A percentile compares a stretch with the other conserved stretches of the same genome.
Evolutionary conservation across 2,329 filamentous ascomycete genomes (phyloP).

Genomic region (Simplicillium sp.): DNA sequence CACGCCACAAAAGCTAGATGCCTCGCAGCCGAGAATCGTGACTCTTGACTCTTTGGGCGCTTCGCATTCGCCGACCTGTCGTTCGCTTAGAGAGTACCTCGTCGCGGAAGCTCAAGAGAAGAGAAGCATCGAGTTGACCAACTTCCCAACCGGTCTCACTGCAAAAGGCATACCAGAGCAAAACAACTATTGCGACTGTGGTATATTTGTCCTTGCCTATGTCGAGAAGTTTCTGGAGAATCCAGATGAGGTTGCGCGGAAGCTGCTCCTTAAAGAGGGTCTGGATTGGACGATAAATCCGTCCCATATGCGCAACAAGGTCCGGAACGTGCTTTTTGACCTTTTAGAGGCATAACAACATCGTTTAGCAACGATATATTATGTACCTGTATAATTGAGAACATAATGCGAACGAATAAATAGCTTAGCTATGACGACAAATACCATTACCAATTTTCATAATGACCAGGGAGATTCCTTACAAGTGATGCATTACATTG

Average conservation of each 20-base stretch:
- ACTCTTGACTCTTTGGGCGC: slow-evolving; percentile 78
- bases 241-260: slow-evolving; percentile 60
- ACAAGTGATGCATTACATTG: no score
- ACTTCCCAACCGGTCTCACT: slow-evolving; percentile 43
- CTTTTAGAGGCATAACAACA: no score
- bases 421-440: no score
- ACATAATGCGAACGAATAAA: no score
- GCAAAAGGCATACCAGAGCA: slow-evolving; percentile 71
- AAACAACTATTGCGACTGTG: slow-evolving; percentile 80
- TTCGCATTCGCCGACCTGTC: slow-evolving; percentile 54
- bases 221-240: slow-evolving; percentile 70
- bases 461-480: no score
- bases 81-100: slow-evolving; percentile 67
- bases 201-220: slow-evolving; percentile 78
- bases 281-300: slow-evolving; percentile 44
- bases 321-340: slow-evolving; percentile 42
- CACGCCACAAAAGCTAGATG: slow-evolving; percentile 21
- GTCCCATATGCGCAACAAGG: slow-evolving; percentile 49
- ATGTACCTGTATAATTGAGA: no score
- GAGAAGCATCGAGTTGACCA: slow-evolving; percentile 30
- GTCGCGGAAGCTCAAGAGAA: slow-evolving; percentile 61
- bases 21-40: slow-evolving; percentile 60
- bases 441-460: no score
- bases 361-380: no score
- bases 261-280: slow-evolving; percentile 51